Evolutionary conservation across 139 green algal species (phyloP), one percentile per base, ranked within the genome.

Genomic region (Chlamydomonas incerta): DNA sequence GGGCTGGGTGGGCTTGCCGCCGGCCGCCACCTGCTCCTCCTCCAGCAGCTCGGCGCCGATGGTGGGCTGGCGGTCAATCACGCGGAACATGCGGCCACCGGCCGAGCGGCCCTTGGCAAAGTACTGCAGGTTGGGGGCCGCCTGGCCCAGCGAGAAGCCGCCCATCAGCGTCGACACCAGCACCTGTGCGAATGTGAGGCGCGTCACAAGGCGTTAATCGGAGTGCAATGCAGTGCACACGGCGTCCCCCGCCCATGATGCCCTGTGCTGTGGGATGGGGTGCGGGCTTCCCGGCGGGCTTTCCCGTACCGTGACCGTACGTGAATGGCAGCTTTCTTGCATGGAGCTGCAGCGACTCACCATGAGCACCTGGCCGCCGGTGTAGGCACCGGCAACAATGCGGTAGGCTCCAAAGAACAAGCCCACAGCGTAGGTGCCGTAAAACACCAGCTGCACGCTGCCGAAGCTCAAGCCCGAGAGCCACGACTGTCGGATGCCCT

Each of bases 101-200:
- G 95, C 90, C 11, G 84, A 73, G 28, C 85, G 62, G 35, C 88
- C 95, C 69, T 93, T 92, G 72, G 35, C 55, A 73, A 96, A 93
- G 58, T 89, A 85, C 73, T 90, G 63, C 28, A 93, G 57, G 29
- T 88, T 72, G 21, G 91, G 91, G 0, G 84, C 87, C 23, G 71
- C 92, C 92, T 94, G 83, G 31, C 89, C 89, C 10, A 94, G 90
- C 35, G 87, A 91, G 87, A 95, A 94, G 35, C 92, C 92, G 23
- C 94, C 96, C 47, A 98, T 89, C 23, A 98, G 90, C 3, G 95
- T 91, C 0, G 94, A 83, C 73, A 98, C 92, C 24, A 98, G 89
- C 21, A 97, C 93, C 33, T 84, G 93, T 50, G 5, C 41, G 41
- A 50, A 13, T 50, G 41, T 50, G 41, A n/a, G n/a, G n/a, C n/a